Evolutionary conservation across 2,329 filamentous ascomycete species (phyloP), one percentile per base, ranked within the genome.

Genomic region (Rugonectria rugulosa): DNA sequence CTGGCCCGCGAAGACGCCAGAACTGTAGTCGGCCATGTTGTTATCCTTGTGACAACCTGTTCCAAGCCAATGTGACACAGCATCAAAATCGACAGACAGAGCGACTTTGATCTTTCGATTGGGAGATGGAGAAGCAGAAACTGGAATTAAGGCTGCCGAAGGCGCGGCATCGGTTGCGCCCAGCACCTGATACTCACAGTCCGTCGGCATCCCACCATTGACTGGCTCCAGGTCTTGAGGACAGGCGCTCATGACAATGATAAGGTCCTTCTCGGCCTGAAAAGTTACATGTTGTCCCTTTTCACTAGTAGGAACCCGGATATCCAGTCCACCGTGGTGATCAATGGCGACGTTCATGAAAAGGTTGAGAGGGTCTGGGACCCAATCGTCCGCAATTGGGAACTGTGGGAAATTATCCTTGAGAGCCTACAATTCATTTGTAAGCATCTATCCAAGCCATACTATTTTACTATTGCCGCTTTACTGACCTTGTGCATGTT

Each of bases 61-160:
- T 10, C 81, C 81, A 2, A 83, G 73, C 77, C 77, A 83, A 52
- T 79, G 77, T 1, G 78, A 79, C 5, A 83, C 73, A n/a, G 81
- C 81, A 53, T 84, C 81, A 62, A 84, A 83, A 64, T 84, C 81
- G 27, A 75, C 65, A 11, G 51, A 54, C 6, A 54, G 29, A 7
- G 44, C 43, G 17, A 54, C 24, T 29, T 54, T 4, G 69, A 71
- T 10, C 72, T 17, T 12, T 9, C 32, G 32, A n/a, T n/a, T n/a
- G 26, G 26, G 7, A 29, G 26, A 7, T 36, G 32, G n/a, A 6
- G 10, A 14, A 36, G 10, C n/a, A 12, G 10, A 14, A 36, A 15
- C 32, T 6, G n/a, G 8, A 36, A 14, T 36, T 17, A 36, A 15
- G n/a, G 32, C n/a, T 6, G n/a, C n/a, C 6, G 32, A 12, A 17